These are phyloP conservation scores for Chlorella sp. DNA, from an alignment of 139 green algal genomes.

Conservation along the genomic window DNA sequence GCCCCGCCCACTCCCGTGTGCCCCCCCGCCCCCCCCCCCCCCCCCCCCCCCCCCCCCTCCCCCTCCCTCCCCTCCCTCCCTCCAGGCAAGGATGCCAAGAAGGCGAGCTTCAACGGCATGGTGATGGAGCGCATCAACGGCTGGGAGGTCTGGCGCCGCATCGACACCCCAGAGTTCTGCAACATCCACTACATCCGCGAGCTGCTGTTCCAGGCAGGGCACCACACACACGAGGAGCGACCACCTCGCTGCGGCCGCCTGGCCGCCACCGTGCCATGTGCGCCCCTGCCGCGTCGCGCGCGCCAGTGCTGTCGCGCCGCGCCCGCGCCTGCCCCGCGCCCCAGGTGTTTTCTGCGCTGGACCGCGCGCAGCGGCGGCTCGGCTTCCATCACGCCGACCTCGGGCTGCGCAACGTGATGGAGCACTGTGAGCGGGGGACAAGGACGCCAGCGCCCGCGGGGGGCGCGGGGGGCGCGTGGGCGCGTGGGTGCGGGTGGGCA, in stretches of 20 bases:
- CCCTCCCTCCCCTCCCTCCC: too few relatives aligned
- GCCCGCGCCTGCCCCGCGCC: slow-evolving; percentile 2
- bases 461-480: too few relatives aligned
- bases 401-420: slow-evolving; percentile 39
- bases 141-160: slow-evolving; percentile 33
- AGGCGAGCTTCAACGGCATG: slow-evolving; percentile 34
- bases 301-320: not conserved
- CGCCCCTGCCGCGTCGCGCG: not conserved
- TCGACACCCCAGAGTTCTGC: slow-evolving; percentile 34
- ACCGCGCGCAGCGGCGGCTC: slow-evolving; percentile 37
- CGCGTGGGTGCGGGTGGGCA: too few relatives aligned
- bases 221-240: too few relatives aligned
- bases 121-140: slow-evolving; percentile 44
- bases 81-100: not conserved
- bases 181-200: slow-evolving; percentile 46
- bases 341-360: slow-evolving; percentile 40
- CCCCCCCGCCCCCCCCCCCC: too few relatives aligned
- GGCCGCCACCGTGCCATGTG: not conserved
- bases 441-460: too few relatives aligned
- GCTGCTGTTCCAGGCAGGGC: slow-evolving; percentile 42
- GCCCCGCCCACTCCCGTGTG: too few relatives aligned
- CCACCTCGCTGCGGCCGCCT: not conserved
- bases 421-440: too few relatives aligned
- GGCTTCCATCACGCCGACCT: slow-evolving; percentile 49
- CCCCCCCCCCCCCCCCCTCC: too few relatives aligned